phyloP scores from a whole-genome alignment of 768 basidiomycete species.

The Termitomyces sp. region DNA sequence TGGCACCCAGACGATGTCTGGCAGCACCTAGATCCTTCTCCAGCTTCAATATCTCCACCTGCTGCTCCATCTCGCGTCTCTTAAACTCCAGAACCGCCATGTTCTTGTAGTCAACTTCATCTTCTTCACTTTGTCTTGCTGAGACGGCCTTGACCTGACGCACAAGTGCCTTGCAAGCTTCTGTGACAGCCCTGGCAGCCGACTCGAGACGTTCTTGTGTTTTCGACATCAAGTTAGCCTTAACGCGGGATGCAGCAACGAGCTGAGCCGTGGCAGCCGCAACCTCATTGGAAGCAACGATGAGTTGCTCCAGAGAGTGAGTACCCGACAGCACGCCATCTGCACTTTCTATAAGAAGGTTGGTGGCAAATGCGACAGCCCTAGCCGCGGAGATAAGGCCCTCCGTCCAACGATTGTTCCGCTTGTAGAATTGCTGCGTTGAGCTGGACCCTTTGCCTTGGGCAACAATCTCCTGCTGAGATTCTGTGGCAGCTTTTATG shows the following conservation, averaged over 20 bases:
- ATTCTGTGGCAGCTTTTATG: constrained; percentile 95
- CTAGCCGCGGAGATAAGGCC: constrained; percentile 98
- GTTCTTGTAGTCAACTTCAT: constrained; percentile 83
- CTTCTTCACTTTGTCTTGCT: constrained; percentile 72
- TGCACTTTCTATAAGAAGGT: constrained; percentile 91
- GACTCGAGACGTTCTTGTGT: constrained; percentile 95
- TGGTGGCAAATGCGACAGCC: constrained; percentile 95
- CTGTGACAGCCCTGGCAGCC: constrained; percentile 96
- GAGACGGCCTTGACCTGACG: constrained; percentile 94
- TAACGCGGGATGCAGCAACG: constrained; percentile 96
- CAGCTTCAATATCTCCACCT: constrained; percentile 94
- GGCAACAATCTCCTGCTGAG: constrained; percentile 96
- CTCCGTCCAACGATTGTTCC: constrained; percentile 99
- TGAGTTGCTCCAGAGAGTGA: constrained; percentile 96
- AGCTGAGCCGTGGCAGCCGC: constrained; percentile 96
- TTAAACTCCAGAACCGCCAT: constrained; percentile 97
- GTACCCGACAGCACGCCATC: constrained; percentile 97
- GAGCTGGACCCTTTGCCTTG: constrained; percentile 92
- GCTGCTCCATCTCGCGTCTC: constrained; percentile 97
- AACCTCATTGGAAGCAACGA: constrained; percentile 99
- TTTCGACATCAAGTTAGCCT: constrained; percentile 97
- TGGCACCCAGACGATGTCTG: constrained; percentile 73
- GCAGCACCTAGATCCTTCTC: constrained; percentile 94
- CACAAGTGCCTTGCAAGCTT: constrained; percentile 95
- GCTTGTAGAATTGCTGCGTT: constrained; percentile 97